Base-by-base conservation (phyloP, 2,329 filamentous ascomycete genomes). In the Cladophialophora immunda region DNA sequence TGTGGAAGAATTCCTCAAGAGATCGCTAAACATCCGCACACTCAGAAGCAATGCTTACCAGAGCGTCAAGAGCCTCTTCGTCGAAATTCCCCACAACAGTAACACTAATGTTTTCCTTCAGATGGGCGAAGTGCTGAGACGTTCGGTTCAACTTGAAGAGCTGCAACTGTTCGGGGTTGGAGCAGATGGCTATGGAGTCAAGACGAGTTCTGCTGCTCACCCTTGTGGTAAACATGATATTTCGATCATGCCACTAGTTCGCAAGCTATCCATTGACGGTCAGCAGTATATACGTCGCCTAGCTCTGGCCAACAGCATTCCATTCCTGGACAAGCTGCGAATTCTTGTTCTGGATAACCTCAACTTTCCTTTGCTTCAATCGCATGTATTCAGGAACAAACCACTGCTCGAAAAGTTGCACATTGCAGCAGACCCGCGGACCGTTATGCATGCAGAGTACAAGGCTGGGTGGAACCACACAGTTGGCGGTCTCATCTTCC, bases 81-180 rank as follows among this genome's bases (percentile, higher is more conserved):
- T 72, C 8, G 69, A 70, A 47, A 27, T 72, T 27, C 58, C 57
- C 13, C 66, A 70, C 56, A 50, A 70, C 38, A 41, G 56, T 17
- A 22, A 56, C 15, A 13, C 27, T 11, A 30, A 30, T 11, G 27
- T 66, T n/a, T 65, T 68, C 47, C n/a, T 4, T 3, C n/a, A 58
- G 11, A 25, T 67, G 17, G 61, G 59, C 11, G 22, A 47, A n/a
- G 57, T 65, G 2, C 52, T 72, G 19, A 50, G 32, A 30, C 30
- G 50, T n/a, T 56, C 59, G 5, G 38, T 19, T 15, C 54, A 32
- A 15, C 64, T 72, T 19, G 59, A 71, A 65, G 68, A 71, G 27
- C 50, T 72, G 11, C 64, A 67, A 27, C 60, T 72, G 41, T 64
- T 67, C 36, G 68, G 68, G 19, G 56, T 66, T 15, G 71, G 71